Base-by-base conservation (phyloP, 2,329 filamentous ascomycete genomes). In the Ophiostoma pallidulum region DNA sequence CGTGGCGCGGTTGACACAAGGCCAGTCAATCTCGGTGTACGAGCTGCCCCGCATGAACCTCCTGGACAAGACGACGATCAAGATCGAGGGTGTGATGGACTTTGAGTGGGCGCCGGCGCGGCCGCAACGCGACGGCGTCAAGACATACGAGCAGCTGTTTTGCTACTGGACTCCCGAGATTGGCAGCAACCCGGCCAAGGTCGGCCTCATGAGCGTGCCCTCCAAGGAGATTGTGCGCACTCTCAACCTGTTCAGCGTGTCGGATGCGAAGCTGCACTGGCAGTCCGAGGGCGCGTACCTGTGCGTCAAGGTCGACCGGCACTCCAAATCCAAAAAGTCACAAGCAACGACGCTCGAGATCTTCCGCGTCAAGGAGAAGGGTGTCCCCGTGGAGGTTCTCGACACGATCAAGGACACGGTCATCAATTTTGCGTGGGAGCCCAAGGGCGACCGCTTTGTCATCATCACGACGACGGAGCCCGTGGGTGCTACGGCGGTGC, bases 341-440 rank as follows among this genome's bases (percentile, higher is more conserved):
- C 80, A 94, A 60, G 91, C 90, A 52, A 98, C 92, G 28, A 97
- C 94, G 57, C 79, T 98, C 31, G 92, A 98, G 66, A 97, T 98
- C 63, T 98, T 98, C 84, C 87, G 92, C 52, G 80, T 98, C 58
- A 83, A 80, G 64, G 92, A 98, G 68, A 98, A 98, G 78, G 91
- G 92, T 57, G 92, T 98, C 2, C 92, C 92, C 1, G 91, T 98
- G 47, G 92, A 98, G 67, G 92, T 97, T 48, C 89, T 98, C 44
- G 92, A 98, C 67, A 89, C 84, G 46, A 86, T 98, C 69, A 97
- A 97, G 71, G 92, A 97, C 62, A 95, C 90, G 1, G 92, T 98
- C 58, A 94, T 98, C 71, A 98, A 98, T 74, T 98, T 98, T 63
- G 89, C 92, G 9, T 98, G 92, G 92, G 92, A 98, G 64, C 92